Base-by-base conservation (phyloP, 1,139 yeast genomes). In the Spencermartinsiella ligniputridi region DNA sequence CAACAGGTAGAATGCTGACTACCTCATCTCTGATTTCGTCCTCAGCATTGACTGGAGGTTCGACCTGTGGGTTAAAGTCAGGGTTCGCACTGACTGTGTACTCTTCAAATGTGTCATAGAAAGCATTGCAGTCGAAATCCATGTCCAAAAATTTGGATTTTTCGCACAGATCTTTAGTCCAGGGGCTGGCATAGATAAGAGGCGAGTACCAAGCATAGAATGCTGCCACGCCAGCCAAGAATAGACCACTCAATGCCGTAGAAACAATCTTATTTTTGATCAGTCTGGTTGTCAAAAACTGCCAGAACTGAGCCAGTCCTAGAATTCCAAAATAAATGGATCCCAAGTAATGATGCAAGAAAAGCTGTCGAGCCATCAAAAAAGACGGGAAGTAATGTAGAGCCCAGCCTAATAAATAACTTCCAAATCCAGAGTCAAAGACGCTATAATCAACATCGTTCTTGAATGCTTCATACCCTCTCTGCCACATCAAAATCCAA, bases 331-430 rank as follows among this genome's bases (percentile, higher is more conserved):
- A 92, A 69, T 88, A 92, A 41, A 86, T 75, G 2, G 97, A 88
- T 45, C 96, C 97, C 54, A 92, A 71, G 64, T 92, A 90, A 66
- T 90, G 97, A 64, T 90, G 97, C 45, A 92, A 72, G 71, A 90
- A 90, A 66, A 92, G 70, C 69, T 89, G 97, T 67, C 97, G 83
- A 22, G 84, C 92, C 97, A 90, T 90, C 51, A 92, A 71, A 72
- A 79, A 90, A 47, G 92, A 90, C 50, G 98, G 98, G 56, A 76
- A 69, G 62, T 81, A 86, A 66, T 92, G 97, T 49, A 87, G 56
- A 30, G 75, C 75, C 94, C 96, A 92, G 30, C 96, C 98, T 13
- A 82, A 63, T 42, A 83, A 62, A 64, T 79, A 89, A 41, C 79
- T 76, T 43, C 84, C 72, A 35, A 78, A 76, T 58, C 86, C 89